Percentiles rank a stretch among this genome's conserved stretches.
Conservation (phyloP, 2,329 filamentous ascomycete species). For the Coleophoma cylindrospora region DNA sequence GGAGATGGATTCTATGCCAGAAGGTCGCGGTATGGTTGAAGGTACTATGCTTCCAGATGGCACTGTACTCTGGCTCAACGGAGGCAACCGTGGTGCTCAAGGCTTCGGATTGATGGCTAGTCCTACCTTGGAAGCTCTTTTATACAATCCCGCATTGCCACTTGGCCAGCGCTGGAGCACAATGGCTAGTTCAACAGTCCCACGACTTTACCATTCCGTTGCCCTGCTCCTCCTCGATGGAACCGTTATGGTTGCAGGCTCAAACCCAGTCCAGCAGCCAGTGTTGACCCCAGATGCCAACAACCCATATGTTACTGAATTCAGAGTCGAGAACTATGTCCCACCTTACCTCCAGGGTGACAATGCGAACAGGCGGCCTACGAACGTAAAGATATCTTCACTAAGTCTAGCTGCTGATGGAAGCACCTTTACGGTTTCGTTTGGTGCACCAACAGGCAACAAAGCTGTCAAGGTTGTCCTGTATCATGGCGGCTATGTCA, state of each 20-base stretch:
- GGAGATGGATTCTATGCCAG: conserved; percentile 54
- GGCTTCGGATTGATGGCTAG: conserved; percentile 51
- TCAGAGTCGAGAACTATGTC: conserved; percentile 56
- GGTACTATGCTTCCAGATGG: conserved; percentile 55
- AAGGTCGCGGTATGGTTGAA: conserved; percentile 55
- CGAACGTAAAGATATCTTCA: conserved; percentile 37
- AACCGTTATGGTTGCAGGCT: conserved; percentile 53
- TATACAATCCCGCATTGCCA: conserved; percentile 50
- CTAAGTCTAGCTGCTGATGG: conserved; percentile 35
- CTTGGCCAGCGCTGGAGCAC: conserved; percentile 42
- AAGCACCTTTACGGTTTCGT: conserved; percentile 40
- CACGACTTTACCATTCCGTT: conserved; percentile 56
- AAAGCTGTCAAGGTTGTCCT: conserved; percentile 43
- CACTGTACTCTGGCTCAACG: conserved; percentile 54
- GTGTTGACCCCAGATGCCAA: conserved; percentile 36
- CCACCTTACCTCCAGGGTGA: conserved; percentile 53
- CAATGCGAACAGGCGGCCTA: conserved; percentile 42
- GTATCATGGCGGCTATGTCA: conserved; percentile 56
- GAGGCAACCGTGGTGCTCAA: conserved; percentile 51
- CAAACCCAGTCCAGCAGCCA: conserved; percentile 55
- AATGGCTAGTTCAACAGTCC: conserved; percentile 34
- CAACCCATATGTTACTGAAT: conserved; percentile 51
- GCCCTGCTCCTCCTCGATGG: conserved; percentile 54
- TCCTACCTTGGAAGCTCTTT: conserved; percentile 49
- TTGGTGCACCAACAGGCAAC: conserved; percentile 36